These are phyloP conservation scores for Kluyveromyces sp. DNA, from an alignment of 1,139 yeast species.

Conservation along the genomic window DNA sequence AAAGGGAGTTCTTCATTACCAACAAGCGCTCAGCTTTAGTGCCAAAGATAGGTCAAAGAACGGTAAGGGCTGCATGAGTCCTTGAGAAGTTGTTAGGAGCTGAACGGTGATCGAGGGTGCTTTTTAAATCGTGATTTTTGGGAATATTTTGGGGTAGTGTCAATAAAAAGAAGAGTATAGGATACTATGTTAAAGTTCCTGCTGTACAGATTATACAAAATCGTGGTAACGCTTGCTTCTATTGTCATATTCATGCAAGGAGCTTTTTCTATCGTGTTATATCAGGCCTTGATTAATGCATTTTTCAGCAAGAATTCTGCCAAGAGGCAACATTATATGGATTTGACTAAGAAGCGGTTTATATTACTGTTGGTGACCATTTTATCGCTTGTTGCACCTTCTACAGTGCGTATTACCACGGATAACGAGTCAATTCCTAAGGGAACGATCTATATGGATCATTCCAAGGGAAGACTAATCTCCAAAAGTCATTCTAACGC, in stretches of 20 bases:
- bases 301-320: slow-evolving; percentile 13
- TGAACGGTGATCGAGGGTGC: no score
- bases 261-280: slow-evolving; percentile 15
- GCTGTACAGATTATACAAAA: background rate
- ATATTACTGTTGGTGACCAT: slow-evolving; percentile 26
- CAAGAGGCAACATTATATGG: slow-evolving; percentile 19
- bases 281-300: slow-evolving; percentile 16
- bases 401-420: slow-evolving; percentile 28
- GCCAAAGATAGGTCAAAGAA: no score
- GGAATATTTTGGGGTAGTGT: no score
- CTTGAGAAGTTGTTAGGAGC: background rate
- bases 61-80: background rate
- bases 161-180: background rate
- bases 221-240: slow-evolving; percentile 5
- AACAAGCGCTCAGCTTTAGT: no score
- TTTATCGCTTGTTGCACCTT: slow-evolving; percentile 28
- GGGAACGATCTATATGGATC: slow-evolving; percentile 22
- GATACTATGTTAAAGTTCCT: background rate
- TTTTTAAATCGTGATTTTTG: no score
- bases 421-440: slow-evolving; percentile 25
- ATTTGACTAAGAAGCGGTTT: slow-evolving; percentile 27
- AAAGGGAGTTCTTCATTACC: background rate
- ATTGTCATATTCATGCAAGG: slow-evolving; percentile 18
- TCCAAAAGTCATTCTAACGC: slow-evolving; percentile 23
- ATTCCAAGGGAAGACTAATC: slow-evolving; percentile 17